Evolutionary conservation across 1,284 basidiomycete species (phyloP).

Genomic region (Ceratobasidium sp.): DNA sequence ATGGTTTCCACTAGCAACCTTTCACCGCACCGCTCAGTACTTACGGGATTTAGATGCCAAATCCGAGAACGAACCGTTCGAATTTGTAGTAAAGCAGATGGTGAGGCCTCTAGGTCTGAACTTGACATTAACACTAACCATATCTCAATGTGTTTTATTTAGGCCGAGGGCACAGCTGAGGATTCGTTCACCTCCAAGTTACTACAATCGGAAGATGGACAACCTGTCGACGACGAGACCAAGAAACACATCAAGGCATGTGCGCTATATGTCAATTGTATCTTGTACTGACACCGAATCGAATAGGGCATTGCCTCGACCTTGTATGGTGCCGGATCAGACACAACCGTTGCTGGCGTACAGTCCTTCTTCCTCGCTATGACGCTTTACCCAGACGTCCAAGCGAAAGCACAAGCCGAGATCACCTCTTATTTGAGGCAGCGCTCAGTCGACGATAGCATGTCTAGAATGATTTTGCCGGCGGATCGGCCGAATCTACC

Average conservation of each 20-base stretch:
- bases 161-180: conserved; percentile 24
- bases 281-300: too few relatives aligned
- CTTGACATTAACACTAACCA: not conserved
- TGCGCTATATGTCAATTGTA: too few relatives aligned
- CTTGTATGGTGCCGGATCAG: not conserved
- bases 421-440: conserved; percentile 43
- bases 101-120: too few relatives aligned
- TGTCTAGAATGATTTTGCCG: not conserved
- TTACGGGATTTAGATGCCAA: not conserved
- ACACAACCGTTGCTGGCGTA: not conserved
- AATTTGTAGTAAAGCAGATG: not conserved
- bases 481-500: too few relatives aligned
- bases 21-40: not conserved
- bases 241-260: conserved; percentile 1
- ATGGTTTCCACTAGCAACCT: conserved; percentile 8
- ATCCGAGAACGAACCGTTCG: not conserved
- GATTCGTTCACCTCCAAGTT: conserved; percentile 21
- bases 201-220: conserved; percentile 8
- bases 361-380: conserved; percentile 47
- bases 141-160: not conserved
- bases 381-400: conserved; percentile 51
- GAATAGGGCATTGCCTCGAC: not conserved
- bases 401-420: conserved; percentile 54
- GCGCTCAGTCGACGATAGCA: not conserved
- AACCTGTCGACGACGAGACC: not conserved